phyloP scores from a whole-genome alignment of 2,329 filamentous ascomycete species.

The Pseudophaeomoniella oleicola region DNA sequence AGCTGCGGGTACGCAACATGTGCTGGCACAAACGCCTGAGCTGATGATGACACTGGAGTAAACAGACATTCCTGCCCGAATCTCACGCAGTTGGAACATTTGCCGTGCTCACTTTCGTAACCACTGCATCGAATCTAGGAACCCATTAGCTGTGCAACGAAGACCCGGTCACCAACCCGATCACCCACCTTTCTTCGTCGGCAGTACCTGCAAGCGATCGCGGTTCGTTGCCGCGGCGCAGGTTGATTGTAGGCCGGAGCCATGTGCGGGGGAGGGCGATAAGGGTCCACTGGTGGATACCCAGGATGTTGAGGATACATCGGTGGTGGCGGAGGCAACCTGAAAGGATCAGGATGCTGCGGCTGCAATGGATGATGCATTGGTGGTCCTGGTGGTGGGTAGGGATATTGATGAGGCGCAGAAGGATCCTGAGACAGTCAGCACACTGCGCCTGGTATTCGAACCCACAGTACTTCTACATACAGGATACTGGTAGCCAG shows the following conservation, averaged over 20 bases:
- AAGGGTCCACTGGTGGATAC: constrained; percentile 23
- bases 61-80: constrained; percentile 69
- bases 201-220: constrained; percentile 37
- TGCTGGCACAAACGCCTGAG: constrained; percentile 59
- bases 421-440: constrained; percentile 9
- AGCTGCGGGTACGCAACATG: constrained; percentile 49
- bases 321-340: constrained; percentile 23
- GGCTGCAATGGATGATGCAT: constrained; percentile 23
- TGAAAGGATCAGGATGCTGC: constrained; percentile 22
- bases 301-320: constrained; percentile 15
- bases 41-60: constrained; percentile 59
- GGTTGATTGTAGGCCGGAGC: constrained; percentile 13
- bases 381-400: constrained; percentile 20
- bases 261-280: constrained; percentile 19
- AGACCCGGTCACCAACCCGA: constrained; percentile 1
- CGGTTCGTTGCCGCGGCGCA: constrained; percentile 34
- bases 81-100: constrained; percentile 57
- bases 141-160: constrained; percentile 1
- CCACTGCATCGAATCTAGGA: constrained; percentile 60
- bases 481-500: constrained; percentile 22
- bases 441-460: too few relatives aligned
- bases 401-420: constrained; percentile 15
- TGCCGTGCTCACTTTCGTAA: constrained; percentile 56
- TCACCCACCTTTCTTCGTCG: constrained; percentile 33
- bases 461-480: too few relatives aligned